A percentile compares a stretch with the other conserved stretches of the same genome.
phyloP scores from a whole-genome alignment of 208 protist genomes.

The Trypanosoma cruzi region DNA sequence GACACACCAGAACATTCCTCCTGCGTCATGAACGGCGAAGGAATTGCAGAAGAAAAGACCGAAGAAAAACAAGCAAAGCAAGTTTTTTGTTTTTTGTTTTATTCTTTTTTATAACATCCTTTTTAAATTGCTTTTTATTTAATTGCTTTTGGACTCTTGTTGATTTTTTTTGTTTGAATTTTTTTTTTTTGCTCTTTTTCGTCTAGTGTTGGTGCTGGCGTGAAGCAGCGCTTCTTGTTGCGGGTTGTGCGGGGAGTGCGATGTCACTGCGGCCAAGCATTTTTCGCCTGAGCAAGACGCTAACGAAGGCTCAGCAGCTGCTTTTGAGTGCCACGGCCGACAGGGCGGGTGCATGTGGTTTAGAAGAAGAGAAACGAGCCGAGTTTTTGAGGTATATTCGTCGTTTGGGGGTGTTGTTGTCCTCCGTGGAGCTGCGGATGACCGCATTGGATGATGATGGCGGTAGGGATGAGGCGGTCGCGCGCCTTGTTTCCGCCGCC shows the following conservation, averaged over 20 bases:
- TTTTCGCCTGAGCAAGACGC: conserved; percentile 10
- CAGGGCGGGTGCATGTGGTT: background rate
- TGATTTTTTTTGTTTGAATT: background rate
- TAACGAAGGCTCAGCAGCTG: conserved; percentile 4
- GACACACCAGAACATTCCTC: background rate
- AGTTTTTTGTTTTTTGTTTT: background rate
- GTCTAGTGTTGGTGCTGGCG: background rate
- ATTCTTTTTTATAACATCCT: background rate
- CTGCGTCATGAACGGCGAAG: background rate
- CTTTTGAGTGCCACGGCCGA: background rate
- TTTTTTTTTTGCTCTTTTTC: background rate
- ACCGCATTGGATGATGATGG: background rate
- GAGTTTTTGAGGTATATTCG: conserved; percentile 13
- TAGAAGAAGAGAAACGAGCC: background rate
- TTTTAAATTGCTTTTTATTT: background rate
- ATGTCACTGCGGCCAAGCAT: background rate
- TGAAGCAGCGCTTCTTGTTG: background rate
- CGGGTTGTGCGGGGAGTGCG: background rate
- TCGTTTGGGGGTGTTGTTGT: conserved; percentile 24
- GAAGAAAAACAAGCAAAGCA: background rate
- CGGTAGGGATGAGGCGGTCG: background rate
- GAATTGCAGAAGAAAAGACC: background rate
- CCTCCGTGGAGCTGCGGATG: background rate
- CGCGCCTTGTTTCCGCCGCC: background rate
- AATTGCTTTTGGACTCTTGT: background rate